These are phyloP conservation scores for Tricholoma hemisulphureum DNA, from an alignment of 768 basidiomycete genomes.

Conservation along the genomic window DNA sequence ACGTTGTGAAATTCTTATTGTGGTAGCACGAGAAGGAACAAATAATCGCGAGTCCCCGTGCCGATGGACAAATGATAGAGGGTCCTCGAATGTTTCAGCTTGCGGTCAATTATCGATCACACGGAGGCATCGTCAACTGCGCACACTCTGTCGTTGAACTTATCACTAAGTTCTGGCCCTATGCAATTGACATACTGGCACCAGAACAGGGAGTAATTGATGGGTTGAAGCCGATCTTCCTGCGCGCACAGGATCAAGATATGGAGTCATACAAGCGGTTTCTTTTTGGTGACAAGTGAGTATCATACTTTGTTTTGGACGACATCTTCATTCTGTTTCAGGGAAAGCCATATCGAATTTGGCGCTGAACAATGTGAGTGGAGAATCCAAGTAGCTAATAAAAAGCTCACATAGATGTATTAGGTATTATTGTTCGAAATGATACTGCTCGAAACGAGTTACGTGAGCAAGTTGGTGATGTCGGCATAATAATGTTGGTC, in stretches of 20 bases:
- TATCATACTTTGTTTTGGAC: neutral
- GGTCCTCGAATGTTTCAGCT: slow-evolving; percentile 52
- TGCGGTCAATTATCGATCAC: slow-evolving; percentile 65
- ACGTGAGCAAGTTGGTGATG: slow-evolving; percentile 50
- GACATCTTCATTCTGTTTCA: slow-evolving; percentile 14
- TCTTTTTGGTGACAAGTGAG: slow-evolving; percentile 52
- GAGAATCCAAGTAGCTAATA: neutral
- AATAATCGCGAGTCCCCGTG: neutral
- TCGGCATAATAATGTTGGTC: slow-evolving; percentile 58
- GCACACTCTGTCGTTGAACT: slow-evolving; percentile 65
- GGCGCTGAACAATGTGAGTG: slow-evolving; percentile 63
- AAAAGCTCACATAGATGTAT: neutral
- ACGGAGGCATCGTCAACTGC: slow-evolving; percentile 69
- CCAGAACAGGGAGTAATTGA: slow-evolving; percentile 55
- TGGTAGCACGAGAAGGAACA: slow-evolving; percentile 10
- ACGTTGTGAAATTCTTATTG: neutral
- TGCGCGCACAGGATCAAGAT: slow-evolving; percentile 44
- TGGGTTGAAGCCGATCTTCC: slow-evolving; percentile 58
- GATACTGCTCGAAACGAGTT: slow-evolving; percentile 49
- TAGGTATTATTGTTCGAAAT: slow-evolving; percentile 71
- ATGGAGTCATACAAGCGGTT: slow-evolving; percentile 51
- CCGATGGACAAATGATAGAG: neutral
- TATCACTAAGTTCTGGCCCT: slow-evolving; percentile 59
- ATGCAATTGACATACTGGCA: slow-evolving; percentile 58
- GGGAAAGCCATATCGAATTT: slow-evolving; percentile 53